Base-by-base conservation (phyloP, 2,329 filamentous ascomycete genomes). In the Helotiales sp. region DNA sequence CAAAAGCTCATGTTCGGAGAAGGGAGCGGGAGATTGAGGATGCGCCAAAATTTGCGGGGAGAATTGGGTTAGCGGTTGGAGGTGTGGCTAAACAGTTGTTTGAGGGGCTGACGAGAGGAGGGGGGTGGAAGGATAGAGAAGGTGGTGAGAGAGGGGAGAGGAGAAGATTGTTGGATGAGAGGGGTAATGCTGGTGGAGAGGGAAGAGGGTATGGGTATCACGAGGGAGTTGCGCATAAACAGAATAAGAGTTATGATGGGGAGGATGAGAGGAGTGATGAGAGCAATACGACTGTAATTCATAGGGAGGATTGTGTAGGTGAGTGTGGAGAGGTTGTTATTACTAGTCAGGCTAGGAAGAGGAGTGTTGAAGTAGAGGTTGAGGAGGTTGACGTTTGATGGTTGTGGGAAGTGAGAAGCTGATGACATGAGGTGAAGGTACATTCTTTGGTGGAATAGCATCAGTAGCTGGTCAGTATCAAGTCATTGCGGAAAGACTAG, bases 251-350 rank as follows among this genome's bases (percentile, higher is more conserved):
- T 56, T 47, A 50, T 36, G 60, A 57, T 48, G 57, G 52, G 6
- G 50, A 15, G 30, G 60, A 57, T 34, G 59, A 59, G 30, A 57
- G 52, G 52, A 55, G 31, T 57, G 44, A 17, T 17, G 36, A 19
- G 17, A 30, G 22, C 44, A 42, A 9, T 7, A 55, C 27, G 12
- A 36, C 24, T 17, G 52, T 55, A 2, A 13, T 38, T 33, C 52
- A 56, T 48, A 56, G 52, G 25, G 55, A 58, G n/a, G 55, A 54
- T 46, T 63, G 62, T 49, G 53, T 47, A 12, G 58, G 58, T 17
- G 25, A 50, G 19, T 52, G 59, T 47, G 55, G 54, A 38, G 49
- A 49, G 19, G n/a, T n/a, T n/a, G n/a, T n/a, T n/a, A n/a, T n/a
- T n/a, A n/a, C n/a, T n/a, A n/a, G n/a, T n/a, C n/a, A n/a, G n/a